Conservation (phyloP, 192 early-diverging fungal genomes). For the Entophlyctis helioformis region DNA sequence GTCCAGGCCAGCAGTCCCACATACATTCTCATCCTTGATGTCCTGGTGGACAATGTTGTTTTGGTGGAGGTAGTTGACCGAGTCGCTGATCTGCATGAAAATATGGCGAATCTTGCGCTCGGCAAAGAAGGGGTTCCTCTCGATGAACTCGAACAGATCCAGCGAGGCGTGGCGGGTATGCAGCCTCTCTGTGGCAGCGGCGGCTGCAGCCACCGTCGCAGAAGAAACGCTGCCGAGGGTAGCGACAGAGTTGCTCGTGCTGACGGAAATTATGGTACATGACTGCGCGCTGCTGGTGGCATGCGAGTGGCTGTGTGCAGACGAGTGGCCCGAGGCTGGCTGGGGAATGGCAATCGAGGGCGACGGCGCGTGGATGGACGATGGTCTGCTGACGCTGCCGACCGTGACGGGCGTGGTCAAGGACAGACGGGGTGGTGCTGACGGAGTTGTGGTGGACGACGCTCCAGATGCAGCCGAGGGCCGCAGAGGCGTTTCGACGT, state of each 20-base stretch:
- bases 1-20: no score
- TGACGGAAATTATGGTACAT: no score
- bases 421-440: slow-evolving; percentile 2
- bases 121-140: slow-evolving; percentile 25
- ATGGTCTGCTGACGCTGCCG: slow-evolving; percentile 2
- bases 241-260: no score
- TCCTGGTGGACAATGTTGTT: slow-evolving; percentile 54
- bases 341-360: not conserved
- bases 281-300: no score
- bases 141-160: slow-evolving; percentile 37
- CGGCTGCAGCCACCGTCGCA: not conserved
- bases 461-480: not conserved
- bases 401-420: slow-evolving; percentile 1
- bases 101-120: slow-evolving; percentile 38
- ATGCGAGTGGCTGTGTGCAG: no score
- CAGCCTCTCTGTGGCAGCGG: not conserved
- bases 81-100: slow-evolving; percentile 27
- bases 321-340: no score
- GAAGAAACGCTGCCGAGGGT: not conserved
- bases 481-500: no score
- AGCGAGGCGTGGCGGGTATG: slow-evolving; percentile 2
- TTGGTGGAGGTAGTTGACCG: slow-evolving; percentile 24
- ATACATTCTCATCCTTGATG: slow-evolving; percentile 86
- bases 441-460: not conserved
- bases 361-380: not conserved